These are phyloP conservation scores for Scenedesmus sp. DNA, from an alignment of 163 green algal species.

Conservation along the genomic window DNA sequence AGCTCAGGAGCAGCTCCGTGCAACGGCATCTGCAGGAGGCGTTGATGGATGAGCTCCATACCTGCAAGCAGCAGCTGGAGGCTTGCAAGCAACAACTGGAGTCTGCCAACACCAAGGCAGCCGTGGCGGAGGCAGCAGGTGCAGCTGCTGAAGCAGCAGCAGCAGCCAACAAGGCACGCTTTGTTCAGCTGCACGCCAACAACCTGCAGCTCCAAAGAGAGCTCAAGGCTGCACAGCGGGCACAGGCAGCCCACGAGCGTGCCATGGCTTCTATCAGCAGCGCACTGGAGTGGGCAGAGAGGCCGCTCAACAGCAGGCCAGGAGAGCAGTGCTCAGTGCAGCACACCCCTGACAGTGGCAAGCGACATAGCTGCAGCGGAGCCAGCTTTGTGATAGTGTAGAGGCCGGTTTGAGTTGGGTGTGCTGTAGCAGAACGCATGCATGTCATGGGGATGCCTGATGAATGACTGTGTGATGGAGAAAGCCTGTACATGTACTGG, in stretches of 20 bases:
- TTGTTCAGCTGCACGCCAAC: neutral
- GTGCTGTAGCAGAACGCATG: neutral
- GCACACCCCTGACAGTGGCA: neutral
- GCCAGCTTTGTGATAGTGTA: neutral
- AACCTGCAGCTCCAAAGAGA: neutral
- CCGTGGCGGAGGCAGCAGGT: neutral
- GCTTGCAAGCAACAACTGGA: neutral
- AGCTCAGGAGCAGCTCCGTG: neutral
- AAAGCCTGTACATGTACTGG: neutral
- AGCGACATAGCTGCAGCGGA: neutral
- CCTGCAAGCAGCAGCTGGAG: neutral
- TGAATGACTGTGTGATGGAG: neutral
- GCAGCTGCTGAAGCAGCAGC: slow-evolving; percentile 4
- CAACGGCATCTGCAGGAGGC: neutral
- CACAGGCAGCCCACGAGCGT: neutral
- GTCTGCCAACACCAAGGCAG: slow-evolving; percentile 7
- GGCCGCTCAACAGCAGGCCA: neutral
- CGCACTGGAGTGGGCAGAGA: neutral
- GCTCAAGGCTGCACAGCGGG: neutral
- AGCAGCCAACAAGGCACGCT: neutral
- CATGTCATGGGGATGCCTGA: neutral
- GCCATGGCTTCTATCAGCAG: neutral
- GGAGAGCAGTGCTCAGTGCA: neutral
- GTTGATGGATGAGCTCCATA: neutral
- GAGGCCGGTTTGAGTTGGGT: neutral